Evolutionary conservation across 169 alveolate genomes (phyloP), one percentile per base, ranked within the genome.

Genomic region (Plasmodium vinckei): DNA sequence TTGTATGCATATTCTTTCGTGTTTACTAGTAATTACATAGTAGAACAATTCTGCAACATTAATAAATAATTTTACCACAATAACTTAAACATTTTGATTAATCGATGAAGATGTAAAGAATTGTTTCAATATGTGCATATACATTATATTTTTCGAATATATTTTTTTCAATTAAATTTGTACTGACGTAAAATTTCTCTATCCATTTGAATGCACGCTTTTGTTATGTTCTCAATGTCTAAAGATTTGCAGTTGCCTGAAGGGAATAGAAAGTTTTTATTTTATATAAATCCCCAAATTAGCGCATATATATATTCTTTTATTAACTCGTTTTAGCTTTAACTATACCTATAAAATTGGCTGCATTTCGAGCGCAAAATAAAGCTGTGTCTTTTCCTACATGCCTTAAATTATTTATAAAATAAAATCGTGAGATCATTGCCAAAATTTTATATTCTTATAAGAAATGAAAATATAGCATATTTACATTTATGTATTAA

Each of bases 301-400:
- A 19, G 33, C 1, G 19, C 25, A 17, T 12, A 59, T 23, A 59
- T 23, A n/a, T 19, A 19, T 19, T 61, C 15, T 60, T 19, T 60
- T 19, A 21, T 23, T 19, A 21, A 6, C 44, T 12, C 69, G 13
- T 1, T 21, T 9, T 5, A 9, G 27, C 10, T 21, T 42, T 63
- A 63, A 25, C 3, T 0, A 44, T 27, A 77, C 88, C 88, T 49
- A 77, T 77, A 51, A 77, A 77, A 77, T 77, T 67, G 21, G 88
- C 88, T 27, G 65, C 57, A 65, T 77, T 77, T 39, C 88, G 73
- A 42, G 88, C 88, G 51, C 88, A 77, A 69, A 63, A 77, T 57
- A 77, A 77, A 27, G 88, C 88, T 27, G 88, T 77, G 51, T 77
- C 88, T 77, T 77, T 77, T 64, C 88, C 88, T 77, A 77, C 65